phyloP scores from a whole-genome alignment of 495 filamentous ascomycete genomes.

The Patellaria atrata region DNA sequence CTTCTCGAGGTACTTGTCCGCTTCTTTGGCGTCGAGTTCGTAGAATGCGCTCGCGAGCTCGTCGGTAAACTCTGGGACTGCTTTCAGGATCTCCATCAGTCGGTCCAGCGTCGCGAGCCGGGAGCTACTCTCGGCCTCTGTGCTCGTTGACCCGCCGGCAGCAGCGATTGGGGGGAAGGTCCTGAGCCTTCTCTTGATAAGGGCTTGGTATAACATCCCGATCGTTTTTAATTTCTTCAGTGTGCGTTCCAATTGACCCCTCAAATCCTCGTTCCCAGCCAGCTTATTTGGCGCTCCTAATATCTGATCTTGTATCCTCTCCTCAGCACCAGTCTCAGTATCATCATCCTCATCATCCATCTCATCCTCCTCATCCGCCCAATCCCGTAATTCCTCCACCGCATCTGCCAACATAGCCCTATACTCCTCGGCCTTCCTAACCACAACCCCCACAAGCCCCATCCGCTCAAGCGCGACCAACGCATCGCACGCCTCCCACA shows the following conservation, averaged over 20 bases:
- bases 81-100: constrained; percentile 27
- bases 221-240: constrained; percentile 42
- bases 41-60: constrained; percentile 36
- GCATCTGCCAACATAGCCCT: constrained; percentile 64
- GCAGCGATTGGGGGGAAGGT: constrained; percentile 26
- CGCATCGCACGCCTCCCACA: constrained; percentile 63
- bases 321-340: constrained; percentile 32
- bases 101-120: constrained; percentile 23
- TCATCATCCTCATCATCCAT: constrained; percentile 44
- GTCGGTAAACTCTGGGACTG: constrained; percentile 32
- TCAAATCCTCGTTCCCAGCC: constrained; percentile 39
- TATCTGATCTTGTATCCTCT: constrained; percentile 32
- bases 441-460: constrained; percentile 39
- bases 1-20: constrained; percentile 15
- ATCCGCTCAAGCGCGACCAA: constrained; percentile 44
- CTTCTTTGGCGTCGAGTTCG: constrained; percentile 33
- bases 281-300: constrained; percentile 41
- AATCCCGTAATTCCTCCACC: constrained; percentile 69
- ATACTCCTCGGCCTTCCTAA: constrained; percentile 34
- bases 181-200: constrained; percentile 46
- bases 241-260: constrained; percentile 40
- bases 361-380: constrained; percentile 42
- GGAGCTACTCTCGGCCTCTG: neutral
- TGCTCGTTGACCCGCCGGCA: neutral
- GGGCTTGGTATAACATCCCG: constrained; percentile 42